A percentile compares a stretch with the other conserved stretches of the same genome.
phyloP scores from a whole-genome alignment of 2,329 filamentous ascomycete species.

The Fusarium stilboides region DNA sequence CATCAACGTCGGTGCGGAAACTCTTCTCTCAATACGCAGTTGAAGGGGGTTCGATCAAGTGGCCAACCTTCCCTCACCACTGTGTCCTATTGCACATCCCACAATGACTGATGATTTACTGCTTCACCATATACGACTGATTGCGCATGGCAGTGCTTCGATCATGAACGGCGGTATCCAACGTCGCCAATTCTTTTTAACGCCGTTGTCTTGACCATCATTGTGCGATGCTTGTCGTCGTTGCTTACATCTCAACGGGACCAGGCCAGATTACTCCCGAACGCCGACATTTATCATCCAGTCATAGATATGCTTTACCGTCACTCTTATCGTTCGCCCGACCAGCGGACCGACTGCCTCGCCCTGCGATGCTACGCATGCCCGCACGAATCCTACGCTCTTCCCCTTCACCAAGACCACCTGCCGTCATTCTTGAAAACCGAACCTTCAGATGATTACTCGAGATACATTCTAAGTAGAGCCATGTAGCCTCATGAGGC shows the following conservation, averaged over 20 bases:
- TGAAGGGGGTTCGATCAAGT: neutral
- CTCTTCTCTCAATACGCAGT: neutral
- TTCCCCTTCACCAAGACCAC: slow-evolving; percentile 47
- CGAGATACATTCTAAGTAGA: slow-evolving; percentile 53
- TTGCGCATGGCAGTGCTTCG: neutral
- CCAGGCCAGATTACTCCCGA: slow-evolving; percentile 25
- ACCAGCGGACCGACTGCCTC: slow-evolving; percentile 25
- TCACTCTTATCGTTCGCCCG: slow-evolving; percentile 29
- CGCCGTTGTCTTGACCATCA: slow-evolving; percentile 4
- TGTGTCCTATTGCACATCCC: neutral
- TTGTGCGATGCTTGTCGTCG: slow-evolving; percentile 2
- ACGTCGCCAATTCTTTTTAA: slow-evolving; percentile 1
- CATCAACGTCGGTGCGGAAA: neutral
- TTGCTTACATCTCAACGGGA: slow-evolving; percentile 8
- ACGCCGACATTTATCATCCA: slow-evolving; percentile 33
- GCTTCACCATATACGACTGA: neutral
- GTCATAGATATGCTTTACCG: slow-evolving; percentile 25
- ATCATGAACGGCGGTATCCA: neutral
- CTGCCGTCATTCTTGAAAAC: slow-evolving; percentile 47
- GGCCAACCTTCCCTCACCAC: neutral
- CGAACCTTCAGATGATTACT: slow-evolving; percentile 50
- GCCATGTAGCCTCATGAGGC: slow-evolving; percentile 41
- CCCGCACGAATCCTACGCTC: slow-evolving; percentile 41
- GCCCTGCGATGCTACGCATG: slow-evolving; percentile 44
- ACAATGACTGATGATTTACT: neutral